A percentile compares a stretch with the other conserved stretches of the same genome.
These are phyloP conservation scores for Thelonectria rubi DNA, from an alignment of 2,329 filamentous ascomycete genomes.

Conservation along the genomic window DNA sequence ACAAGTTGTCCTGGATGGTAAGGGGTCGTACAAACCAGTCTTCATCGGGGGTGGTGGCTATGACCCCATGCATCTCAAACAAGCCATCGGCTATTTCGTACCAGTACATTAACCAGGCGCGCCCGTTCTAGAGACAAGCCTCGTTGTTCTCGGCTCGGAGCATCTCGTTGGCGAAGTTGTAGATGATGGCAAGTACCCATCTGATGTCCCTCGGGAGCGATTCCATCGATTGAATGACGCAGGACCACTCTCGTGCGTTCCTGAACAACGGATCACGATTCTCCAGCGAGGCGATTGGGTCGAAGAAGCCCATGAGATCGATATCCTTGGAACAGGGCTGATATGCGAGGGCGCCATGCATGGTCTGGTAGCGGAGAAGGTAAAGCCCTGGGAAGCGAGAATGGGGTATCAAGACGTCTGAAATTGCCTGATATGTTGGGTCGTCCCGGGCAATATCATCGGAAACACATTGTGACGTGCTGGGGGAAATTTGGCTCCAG, in stretches of 20 bases:
- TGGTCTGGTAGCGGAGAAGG: slow-evolving; percentile 43
- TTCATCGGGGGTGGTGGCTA: slow-evolving; percentile 27
- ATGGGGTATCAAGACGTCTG: slow-evolving; percentile 38
- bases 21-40: slow-evolving; percentile 42
- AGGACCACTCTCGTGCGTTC: slow-evolving; percentile 45
- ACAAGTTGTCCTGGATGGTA: not conserved
- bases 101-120: slow-evolving; percentile 44
- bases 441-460: slow-evolving; percentile 38
- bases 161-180: slow-evolving; percentile 45
- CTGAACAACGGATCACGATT: slow-evolving; percentile 40
- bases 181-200: slow-evolving; percentile 46
- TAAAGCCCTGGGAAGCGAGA: slow-evolving; percentile 30
- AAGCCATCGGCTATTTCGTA: slow-evolving; percentile 41
- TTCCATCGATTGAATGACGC: slow-evolving; percentile 37
- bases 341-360: slow-evolving; percentile 39
- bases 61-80: slow-evolving; percentile 31
- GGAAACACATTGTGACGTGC: slow-evolving; percentile 3
- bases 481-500: not conserved
- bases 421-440: slow-evolving; percentile 35
- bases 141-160: slow-evolving; percentile 32
- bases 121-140: slow-evolving; percentile 35
- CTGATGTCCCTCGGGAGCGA: slow-evolving; percentile 43
- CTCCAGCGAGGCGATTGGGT: slow-evolving; percentile 30
- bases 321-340: slow-evolving; percentile 44
- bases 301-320: slow-evolving; percentile 34